Conservation (phyloP, 192 early-diverging fungal genomes). For the Coemansia sp. region DNA sequence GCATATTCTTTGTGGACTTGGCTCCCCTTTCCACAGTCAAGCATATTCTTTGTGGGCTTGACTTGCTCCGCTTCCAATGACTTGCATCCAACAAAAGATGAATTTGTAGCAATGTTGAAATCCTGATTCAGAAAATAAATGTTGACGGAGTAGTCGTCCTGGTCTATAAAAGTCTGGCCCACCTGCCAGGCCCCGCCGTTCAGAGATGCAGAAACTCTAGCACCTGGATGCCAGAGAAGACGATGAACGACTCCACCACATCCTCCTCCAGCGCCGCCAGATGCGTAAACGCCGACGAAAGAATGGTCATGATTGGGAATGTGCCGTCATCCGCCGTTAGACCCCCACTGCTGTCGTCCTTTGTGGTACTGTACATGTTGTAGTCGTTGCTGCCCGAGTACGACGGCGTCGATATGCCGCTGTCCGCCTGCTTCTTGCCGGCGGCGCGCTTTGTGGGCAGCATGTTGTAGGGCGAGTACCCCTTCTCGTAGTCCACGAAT, state of each 20-base stretch:
- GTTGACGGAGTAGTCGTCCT: neutral
- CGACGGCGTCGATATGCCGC: conserved; percentile 30
- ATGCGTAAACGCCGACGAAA: conserved; percentile 37
- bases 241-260: conserved; percentile 48
- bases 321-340: conserved; percentile 35
- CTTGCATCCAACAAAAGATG: too few species aligned
- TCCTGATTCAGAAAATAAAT: neutral
- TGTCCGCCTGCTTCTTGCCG: conserved; percentile 13
- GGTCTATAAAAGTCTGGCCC: neutral
- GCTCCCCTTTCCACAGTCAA: too few species aligned
- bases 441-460: neutral
- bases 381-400: conserved; percentile 1
- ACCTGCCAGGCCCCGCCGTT: neutral
- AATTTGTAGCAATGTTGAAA: too few species aligned
- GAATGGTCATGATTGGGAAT: conserved; percentile 44
- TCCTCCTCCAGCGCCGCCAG: conserved; percentile 28
- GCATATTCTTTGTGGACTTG: too few species aligned
- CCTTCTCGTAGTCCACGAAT: conserved; percentile 52
- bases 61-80: too few species aligned
- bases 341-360: neutral
- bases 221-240: conserved; percentile 52
- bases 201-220: conserved; percentile 51
- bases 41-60: too few species aligned
- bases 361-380: conserved; percentile 13
- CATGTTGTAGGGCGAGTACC: conserved; percentile 45